Evolutionary conservation across 257 asterid species (phyloP), one percentile per base, ranked within the genome.

Genomic region (Lithospermum erythrorhizon): DNA sequence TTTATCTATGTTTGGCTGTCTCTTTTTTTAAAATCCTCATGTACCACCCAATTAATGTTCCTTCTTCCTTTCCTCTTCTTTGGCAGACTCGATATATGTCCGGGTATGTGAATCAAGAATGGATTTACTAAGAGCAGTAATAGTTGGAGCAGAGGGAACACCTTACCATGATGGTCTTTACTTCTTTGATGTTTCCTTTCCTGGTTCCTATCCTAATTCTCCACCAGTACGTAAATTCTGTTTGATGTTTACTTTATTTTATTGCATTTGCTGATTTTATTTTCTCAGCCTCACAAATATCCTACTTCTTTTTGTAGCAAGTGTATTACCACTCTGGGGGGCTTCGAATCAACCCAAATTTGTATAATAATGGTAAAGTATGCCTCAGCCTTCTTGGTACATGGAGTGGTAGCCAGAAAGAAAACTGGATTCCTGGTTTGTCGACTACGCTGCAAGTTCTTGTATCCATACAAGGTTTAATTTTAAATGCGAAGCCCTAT

Each of bases 351-450:
- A 75, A 75, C 29, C 80, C 80, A 3, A 75, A 75, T 52, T 58
- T 75, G 69, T 75, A 71, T 25, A 23, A 21, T 7, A 23, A 41
- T 61, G 80, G 80, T 25, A 70, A 71, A 56, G 77, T 75, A 35
- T 75, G 80, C 65, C 74, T 75, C 29, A 75, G 77, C 63, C 74
- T 75, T 61, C 76, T 75, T 9, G 68, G 68, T 57, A 75, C 80
- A 4, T 75, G 80, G 80, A n/a, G 6, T 52, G 76, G 80, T 22
- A 20, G 21, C 13, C 48, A 23, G 17, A 19, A 45, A 49, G 80
- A 75, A 59, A 71, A 56, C 27, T 75, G 80, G 80, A 53, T 56
- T 8, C 80, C 77, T 20, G 23, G 51, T 16, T 17, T 24, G 30
- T 75, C 80, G 11, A 75, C 80, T 27, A 61, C 56, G 57, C 63